Conservation (phyloP, 1,284 basidiomycete genomes). For the Tilletia indica region DNA sequence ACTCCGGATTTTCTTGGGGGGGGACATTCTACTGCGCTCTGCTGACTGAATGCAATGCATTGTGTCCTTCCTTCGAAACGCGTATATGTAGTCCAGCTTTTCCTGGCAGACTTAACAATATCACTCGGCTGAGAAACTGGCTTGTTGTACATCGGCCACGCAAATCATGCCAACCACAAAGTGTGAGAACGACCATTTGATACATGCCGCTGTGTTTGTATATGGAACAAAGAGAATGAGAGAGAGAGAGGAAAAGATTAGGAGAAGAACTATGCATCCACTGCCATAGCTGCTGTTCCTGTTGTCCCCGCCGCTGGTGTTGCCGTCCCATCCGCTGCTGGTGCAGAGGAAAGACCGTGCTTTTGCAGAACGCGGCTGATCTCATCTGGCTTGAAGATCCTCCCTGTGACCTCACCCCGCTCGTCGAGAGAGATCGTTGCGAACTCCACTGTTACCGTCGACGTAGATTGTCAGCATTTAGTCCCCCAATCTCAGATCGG, state of each 20-base stretch:
- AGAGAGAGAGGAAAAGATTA: too few relatives aligned
- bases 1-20: too few relatives aligned
- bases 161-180: not conserved
- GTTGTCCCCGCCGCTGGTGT: conserved; percentile 17
- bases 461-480: not conserved
- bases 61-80: too few relatives aligned
- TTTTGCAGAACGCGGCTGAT: conserved; percentile 78
- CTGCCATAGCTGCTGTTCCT: conserved; percentile 39
- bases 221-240: not conserved
- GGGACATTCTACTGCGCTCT: too few relatives aligned
- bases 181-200: too few relatives aligned
- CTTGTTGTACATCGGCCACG: too few relatives aligned
- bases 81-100: too few relatives aligned
- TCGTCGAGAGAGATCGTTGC: conserved; percentile 85
- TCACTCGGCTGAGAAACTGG: too few relatives aligned
- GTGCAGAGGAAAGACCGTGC: conserved; percentile 69
- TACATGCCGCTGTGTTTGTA: too few relatives aligned
- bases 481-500: not conserved
- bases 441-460: conserved; percentile 74
- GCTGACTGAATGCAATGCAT: not conserved
- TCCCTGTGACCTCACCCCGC: conserved; percentile 75
- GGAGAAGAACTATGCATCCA: conserved; percentile 33
- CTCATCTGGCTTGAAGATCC: conserved; percentile 87
- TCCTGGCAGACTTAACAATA: too few relatives aligned
- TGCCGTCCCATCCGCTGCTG: conserved; percentile 15